A percentile compares a stretch with the other conserved stretches of the same genome.
Evolutionary conservation across 2,329 filamentous ascomycete species (phyloP).

Genomic region (Atkinsonella hypoxylon): DNA sequence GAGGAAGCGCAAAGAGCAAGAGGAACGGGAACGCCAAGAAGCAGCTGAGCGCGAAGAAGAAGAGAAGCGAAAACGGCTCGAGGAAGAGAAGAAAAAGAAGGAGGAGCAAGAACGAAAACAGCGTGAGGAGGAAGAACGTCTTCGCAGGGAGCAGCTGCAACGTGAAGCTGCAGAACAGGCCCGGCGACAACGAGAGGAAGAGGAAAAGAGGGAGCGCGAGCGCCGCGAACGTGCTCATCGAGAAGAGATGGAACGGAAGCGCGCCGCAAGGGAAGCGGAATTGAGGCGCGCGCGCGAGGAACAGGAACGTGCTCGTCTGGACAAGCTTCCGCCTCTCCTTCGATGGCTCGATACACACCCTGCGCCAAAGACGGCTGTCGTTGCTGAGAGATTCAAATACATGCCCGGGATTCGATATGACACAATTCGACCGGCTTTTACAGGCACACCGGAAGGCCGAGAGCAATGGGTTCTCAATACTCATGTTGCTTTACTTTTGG

Average conservation of each 20-base stretch:
- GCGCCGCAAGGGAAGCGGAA: conserved; percentile 39
- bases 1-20: conserved; percentile 18
- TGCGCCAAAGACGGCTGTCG: conserved; percentile 36
- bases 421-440: conserved; percentile 43
- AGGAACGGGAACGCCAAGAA: conserved; percentile 22
- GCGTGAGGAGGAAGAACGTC: conserved; percentile 35
- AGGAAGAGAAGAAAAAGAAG: conserved; percentile 28
- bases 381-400: conserved; percentile 42
- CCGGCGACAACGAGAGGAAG: conserved; percentile 37
- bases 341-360: conserved; percentile 45
- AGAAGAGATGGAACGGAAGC: conserved; percentile 36
- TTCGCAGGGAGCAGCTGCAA: conserved; percentile 31
- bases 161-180: conserved; percentile 37
- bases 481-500: conserved; percentile 50
- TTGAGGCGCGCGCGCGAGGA: conserved; percentile 39
- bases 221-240: conserved; percentile 30
- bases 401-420: conserved; percentile 53
- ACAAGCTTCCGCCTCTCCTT: conserved; percentile 46
- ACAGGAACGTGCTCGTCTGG: conserved; percentile 40
- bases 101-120: conserved; percentile 25
- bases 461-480: conserved; percentile 57
- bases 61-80: conserved; percentile 20
- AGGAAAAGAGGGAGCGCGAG: conserved; percentile 38
- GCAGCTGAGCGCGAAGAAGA: conserved; percentile 25
- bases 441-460: conserved; percentile 41